Conservation (phyloP, 2,329 filamentous ascomycete genomes). For the Elsinoe arachidis region DNA sequence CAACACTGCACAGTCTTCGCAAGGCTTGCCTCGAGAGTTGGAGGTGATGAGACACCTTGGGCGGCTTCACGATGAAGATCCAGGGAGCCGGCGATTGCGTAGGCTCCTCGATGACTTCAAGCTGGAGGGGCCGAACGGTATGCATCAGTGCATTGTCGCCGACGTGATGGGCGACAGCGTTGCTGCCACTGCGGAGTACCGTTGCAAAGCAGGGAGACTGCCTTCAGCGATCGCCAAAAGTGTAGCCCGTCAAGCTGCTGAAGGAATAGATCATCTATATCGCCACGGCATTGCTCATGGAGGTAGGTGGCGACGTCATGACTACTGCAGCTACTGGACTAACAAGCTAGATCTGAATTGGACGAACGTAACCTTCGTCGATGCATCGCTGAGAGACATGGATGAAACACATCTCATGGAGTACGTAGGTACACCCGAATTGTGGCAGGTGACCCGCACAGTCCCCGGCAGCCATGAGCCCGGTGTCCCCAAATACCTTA, state of each 20-base stretch:
- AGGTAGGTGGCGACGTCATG: not conserved
- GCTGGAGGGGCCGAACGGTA: conserved; percentile 17
- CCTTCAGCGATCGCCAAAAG: conserved; percentile 13
- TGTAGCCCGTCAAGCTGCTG: conserved; percentile 17
- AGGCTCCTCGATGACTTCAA: conserved; percentile 17
- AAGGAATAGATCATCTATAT: conserved; percentile 18
- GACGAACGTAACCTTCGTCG: not conserved
- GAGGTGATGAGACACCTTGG: not conserved
- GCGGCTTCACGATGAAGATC: not conserved
- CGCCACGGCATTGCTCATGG: conserved; percentile 14
- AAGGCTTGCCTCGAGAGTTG: not conserved
- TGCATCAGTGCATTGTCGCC: conserved; percentile 17
- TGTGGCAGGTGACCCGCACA: not conserved
- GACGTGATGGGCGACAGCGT: conserved; percentile 17
- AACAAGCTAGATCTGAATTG: not conserved
- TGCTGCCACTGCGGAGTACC: not conserved
- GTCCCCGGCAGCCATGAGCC: not conserved
- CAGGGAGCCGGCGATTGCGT: not conserved
- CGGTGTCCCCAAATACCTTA: not conserved
- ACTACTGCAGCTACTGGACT: not conserved
- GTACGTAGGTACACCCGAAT: not conserved
- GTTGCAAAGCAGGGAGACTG: not conserved
- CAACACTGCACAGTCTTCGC: not conserved
- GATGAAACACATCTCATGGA: not conserved
- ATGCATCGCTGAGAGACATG: not conserved